Base-by-base conservation (phyloP, 2,329 filamentous ascomycete genomes). In the Xylaria sp. region DNA sequence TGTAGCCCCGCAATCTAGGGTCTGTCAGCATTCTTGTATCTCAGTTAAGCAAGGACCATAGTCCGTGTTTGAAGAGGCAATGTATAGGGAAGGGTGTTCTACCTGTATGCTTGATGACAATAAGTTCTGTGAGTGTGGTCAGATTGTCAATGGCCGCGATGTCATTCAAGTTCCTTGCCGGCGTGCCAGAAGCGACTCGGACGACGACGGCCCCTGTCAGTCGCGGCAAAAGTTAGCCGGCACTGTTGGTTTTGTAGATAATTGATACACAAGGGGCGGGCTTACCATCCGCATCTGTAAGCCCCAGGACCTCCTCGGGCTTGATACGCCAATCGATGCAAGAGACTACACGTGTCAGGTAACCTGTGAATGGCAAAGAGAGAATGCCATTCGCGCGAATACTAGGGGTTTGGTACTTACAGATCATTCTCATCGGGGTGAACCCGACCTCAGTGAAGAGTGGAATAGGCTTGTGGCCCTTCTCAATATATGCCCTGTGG, bases 31-130 rank as follows among this genome's bases (percentile, higher is more conserved):
- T 4, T 8, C 8, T 13, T 10, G 7, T 23, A 19, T 38, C 4
- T 8, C n/a, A n/a, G n/a, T n/a, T n/a, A n/a, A n/a, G n/a, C n/a
- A n/a, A n/a, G n/a, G n/a, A n/a, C n/a, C n/a, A n/a, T 37, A 46
- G n/a, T 25, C 23, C 41, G 17, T 11, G 23, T 11, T 10, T 13
- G 13, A 29, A 29, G 17, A 2, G 10, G 11, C 23, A 21, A 23
- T 44, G 4, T 3, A 43, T 2, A 25, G 4, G 13, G 29, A 17
- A 9, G 7, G 8, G 3, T 9, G 1, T 27, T 25, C n/a, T 43
- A 57, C 54, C 57, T 7, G 57, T 60, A 37, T 60, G 57, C 17
- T 60, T 60, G 21, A 60, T 46, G 2, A 60, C 57, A 17, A 54
- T 60, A 3, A 60, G 23, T 40, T 60, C 57, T 3, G 48, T 60